Evolutionary conservation across 2,329 filamentous ascomycete species (phyloP).

Genomic region (Paecilomyces variotii): DNA sequence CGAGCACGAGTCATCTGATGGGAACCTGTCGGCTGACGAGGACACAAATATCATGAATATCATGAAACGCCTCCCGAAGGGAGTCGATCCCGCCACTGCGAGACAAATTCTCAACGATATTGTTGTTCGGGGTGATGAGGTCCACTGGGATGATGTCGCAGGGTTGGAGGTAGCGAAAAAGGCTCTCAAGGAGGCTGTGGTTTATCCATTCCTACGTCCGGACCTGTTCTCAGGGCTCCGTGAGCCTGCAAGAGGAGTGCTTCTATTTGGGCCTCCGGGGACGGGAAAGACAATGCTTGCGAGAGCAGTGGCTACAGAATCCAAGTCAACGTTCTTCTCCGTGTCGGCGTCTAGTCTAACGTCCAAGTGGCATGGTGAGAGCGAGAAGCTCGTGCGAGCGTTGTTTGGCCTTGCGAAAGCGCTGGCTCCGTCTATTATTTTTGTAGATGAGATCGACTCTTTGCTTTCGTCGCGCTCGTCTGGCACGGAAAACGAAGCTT

Average conservation of each 20-base stretch:
- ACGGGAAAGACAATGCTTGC: slow-evolving; percentile 98
- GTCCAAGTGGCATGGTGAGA: slow-evolving; percentile 92
- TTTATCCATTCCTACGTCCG: slow-evolving; percentile 91
- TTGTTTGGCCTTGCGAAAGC: slow-evolving; percentile 83
- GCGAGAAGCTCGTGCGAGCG: slow-evolving; percentile 89
- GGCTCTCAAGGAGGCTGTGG: slow-evolving; percentile 87
- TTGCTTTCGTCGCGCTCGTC: slow-evolving; percentile 75
- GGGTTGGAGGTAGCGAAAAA: slow-evolving; percentile 85
- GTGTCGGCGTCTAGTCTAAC: slow-evolving; percentile 92
- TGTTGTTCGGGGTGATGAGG: slow-evolving; percentile 86
- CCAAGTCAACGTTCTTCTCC: slow-evolving; percentile 90
- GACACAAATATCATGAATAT: slow-evolving; percentile 56
- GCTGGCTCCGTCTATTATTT: slow-evolving; percentile 91
- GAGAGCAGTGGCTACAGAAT: slow-evolving; percentile 88
- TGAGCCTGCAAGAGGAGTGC: slow-evolving; percentile 89
- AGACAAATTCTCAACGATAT: slow-evolving; percentile 95
- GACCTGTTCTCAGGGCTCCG: slow-evolving; percentile 93
- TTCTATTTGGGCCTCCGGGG: slow-evolving; percentile 93
- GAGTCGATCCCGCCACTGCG: slow-evolving; percentile 73
- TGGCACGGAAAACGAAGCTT: slow-evolving; percentile 79
- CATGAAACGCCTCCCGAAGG: slow-evolving; percentile 69
- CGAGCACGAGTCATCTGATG: slow-evolving; percentile 35
- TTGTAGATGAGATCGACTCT: slow-evolving; percentile 97
- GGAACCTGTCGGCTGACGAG: slow-evolving; percentile 41
- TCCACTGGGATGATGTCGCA: slow-evolving; percentile 89